These are phyloP conservation scores for Aspergillus aculeatus DNA, from an alignment of 2,329 filamentous ascomycete species.

Conservation along the genomic window DNA sequence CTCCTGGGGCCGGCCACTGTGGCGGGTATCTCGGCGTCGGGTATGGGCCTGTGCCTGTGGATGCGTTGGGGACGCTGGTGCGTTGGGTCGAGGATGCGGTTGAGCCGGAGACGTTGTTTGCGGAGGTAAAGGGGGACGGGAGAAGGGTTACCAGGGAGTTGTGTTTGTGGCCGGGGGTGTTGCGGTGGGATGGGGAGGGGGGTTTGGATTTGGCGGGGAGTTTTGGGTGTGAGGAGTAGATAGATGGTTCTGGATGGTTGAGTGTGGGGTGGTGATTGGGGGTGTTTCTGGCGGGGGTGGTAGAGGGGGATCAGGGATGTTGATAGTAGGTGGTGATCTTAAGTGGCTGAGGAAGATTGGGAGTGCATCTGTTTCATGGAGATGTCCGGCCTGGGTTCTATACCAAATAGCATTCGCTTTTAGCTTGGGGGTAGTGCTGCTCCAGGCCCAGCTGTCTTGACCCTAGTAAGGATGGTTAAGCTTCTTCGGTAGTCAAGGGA, in stretches of 20 bases:
- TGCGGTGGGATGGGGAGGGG: neutral
- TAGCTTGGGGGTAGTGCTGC: too few species aligned
- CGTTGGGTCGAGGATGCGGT: conserved; percentile 8
- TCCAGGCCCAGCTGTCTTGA: too few species aligned
- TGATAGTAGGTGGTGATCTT: too few species aligned
- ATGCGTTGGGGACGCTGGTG: neutral
- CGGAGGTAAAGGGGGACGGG: neutral
- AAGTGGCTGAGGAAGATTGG: too few species aligned
- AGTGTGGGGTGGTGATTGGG: conserved; percentile 14
- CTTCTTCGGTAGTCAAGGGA: too few species aligned
- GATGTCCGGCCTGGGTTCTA: too few species aligned
- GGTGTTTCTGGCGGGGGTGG: conserved; percentile 1
- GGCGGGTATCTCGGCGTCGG: neutral
- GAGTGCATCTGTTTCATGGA: too few species aligned
- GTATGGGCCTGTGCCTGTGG: neutral
- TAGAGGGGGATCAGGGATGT: too few species aligned
- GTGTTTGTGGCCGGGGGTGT: neutral
- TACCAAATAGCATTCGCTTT: too few species aligned
- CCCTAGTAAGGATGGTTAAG: too few species aligned
- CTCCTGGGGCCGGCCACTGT: conserved; percentile 54
- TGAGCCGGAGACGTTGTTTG: conserved; percentile 8
- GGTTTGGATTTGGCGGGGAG: neutral
- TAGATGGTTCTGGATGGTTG: conserved; percentile 16
- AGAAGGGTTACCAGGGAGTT: neutral
- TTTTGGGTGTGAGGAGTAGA: neutral